A percentile compares a stretch with the other conserved stretches of the same genome.
Conservation (phyloP, 495 filamentous ascomycete species). For the Mytilinidion resinicola region DNA sequence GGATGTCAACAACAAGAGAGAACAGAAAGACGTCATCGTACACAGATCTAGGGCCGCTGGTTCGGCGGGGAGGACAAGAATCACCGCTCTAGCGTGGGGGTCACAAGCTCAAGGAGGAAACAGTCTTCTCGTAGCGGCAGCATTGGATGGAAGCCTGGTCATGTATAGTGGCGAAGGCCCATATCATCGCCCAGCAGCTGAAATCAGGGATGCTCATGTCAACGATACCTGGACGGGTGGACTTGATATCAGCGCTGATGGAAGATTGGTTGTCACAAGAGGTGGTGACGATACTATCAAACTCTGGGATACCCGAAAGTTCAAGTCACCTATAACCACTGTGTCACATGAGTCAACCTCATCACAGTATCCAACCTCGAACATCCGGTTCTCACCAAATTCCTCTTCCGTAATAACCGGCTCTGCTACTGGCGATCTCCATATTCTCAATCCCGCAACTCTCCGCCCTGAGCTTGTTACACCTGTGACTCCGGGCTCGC, state of each 20-base stretch:
- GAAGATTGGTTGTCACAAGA: conserved; percentile 77
- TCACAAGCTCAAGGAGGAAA: conserved; percentile 65
- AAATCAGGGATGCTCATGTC: conserved; percentile 78
- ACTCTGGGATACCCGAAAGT: conserved; percentile 95
- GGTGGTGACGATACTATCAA: conserved; percentile 81
- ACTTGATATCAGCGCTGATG: conserved; percentile 86
- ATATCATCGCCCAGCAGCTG: conserved; percentile 75
- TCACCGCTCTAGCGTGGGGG: conserved; percentile 92
- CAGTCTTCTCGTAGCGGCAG: conserved; percentile 77
- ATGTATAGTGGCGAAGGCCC: conserved; percentile 90
- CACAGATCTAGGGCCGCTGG: conserved; percentile 85
- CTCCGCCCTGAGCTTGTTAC: conserved; percentile 77
- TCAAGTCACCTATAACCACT: conserved; percentile 77
- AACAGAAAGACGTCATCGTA: conserved; percentile 87
- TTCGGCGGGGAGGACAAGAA: conserved; percentile 81
- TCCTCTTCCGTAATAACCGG: conserved; percentile 80
- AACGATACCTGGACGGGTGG: conserved; percentile 87
- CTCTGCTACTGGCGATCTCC: conserved; percentile 76
- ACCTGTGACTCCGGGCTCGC: conserved; percentile 72
- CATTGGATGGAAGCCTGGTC: conserved; percentile 81
- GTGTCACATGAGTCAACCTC: conserved; percentile 78
- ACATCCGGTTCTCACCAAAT: conserved; percentile 82
- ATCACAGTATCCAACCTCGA: conserved; percentile 70
- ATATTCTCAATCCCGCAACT: conserved; percentile 90
- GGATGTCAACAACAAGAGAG: conserved; percentile 82